These are phyloP conservation scores for Tolypocladium paradoxum DNA, from an alignment of 2,329 filamentous ascomycete species.

Conservation along the genomic window DNA sequence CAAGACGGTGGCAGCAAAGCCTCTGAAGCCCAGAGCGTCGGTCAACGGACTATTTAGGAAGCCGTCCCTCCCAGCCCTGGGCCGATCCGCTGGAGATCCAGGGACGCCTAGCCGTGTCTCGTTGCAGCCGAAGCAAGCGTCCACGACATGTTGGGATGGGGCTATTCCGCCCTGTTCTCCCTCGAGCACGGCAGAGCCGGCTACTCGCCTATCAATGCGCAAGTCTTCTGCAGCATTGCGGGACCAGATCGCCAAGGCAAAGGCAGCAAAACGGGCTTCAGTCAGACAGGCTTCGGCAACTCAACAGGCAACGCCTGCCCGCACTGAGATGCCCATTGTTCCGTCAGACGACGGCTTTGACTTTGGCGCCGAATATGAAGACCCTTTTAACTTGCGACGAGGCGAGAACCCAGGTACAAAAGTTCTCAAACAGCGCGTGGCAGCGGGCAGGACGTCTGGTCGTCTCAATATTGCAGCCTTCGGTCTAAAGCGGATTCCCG, in stretches of 20 bases:
- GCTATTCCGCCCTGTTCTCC: conserved; percentile 13
- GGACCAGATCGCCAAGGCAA: conserved; percentile 88
- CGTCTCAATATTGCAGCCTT: conserved; percentile 82
- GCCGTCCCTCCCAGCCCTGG: conserved; percentile 34
- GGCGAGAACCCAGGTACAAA: conserved; percentile 51
- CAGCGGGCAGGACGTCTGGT: conserved; percentile 63
- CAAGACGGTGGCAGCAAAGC: conserved; percentile 34
- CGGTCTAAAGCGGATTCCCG: conserved; percentile 66
- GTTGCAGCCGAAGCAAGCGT: neutral
- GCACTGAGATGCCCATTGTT: conserved; percentile 24
- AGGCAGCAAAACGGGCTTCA: conserved; percentile 60
- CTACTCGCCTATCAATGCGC: conserved; percentile 17
- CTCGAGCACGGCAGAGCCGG: conserved; percentile 7
- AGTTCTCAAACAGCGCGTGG: conserved; percentile 62
- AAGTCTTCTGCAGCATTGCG: conserved; percentile 75
- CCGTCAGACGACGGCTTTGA: conserved; percentile 31
- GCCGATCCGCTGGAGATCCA: conserved; percentile 7
- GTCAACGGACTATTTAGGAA: conserved; percentile 45
- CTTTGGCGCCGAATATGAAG: conserved; percentile 41
- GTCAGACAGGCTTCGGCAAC: conserved; percentile 20
- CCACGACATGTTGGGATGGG: conserved; percentile 17
- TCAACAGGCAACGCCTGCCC: conserved; percentile 1
- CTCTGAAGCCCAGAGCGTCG: conserved; percentile 41
- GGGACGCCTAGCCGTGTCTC: neutral
- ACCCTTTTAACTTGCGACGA: conserved; percentile 60